Base-by-base conservation (phyloP, 768 basidiomycete species). In the Asterophora lycoperdoides region DNA sequence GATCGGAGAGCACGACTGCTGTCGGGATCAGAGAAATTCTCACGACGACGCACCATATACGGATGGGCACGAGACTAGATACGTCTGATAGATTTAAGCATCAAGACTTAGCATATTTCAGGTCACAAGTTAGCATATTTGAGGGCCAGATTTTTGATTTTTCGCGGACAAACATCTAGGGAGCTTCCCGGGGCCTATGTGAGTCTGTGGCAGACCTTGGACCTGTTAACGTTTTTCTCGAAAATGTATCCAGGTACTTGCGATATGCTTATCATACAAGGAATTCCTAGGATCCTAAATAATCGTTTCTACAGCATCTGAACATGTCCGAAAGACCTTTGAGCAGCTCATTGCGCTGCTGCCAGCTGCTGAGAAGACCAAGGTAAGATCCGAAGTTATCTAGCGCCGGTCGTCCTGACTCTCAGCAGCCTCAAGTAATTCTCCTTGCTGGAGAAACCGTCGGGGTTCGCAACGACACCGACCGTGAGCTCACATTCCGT, bases 381-480 rank as follows among this genome's bases (percentile, higher is more conserved):
- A 83, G 73, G 87, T 84, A 43, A 37, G 14, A 29, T 45, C 19
- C n/a, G 37, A 18, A 26, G 19, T 26, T 18, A 7, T 7, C 15
- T 6, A 15, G 42, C 29, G 35, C 35, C 30, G 11, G 43, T 34
- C 44, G 47, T 50, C 20, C 41, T 26, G 9, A 34, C 20, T 6
- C 17, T 39, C 29, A 37, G 28, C 48, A 89, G 85, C 79, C 84
- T 7, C 89, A 91, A 64, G 70, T 87, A 7, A 61, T 89, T 13
- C 61, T 91, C 3, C 68, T 91, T 1, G 78, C 81, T 8, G 87
- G 86, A n/a, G 78, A 77, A 56, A 70, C 67, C 5, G 80, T 77
- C 2, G 70, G 75, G 0, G 89, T 73, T 60, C 72, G 89, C 53
- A 80, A 90, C 61, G 91, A 93, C 62, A 93, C 92, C 9, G 91